Evolutionary conservation across 495 filamentous ascomycete genomes (phyloP).

Genomic region (Alectoria sarmentosa): DNA sequence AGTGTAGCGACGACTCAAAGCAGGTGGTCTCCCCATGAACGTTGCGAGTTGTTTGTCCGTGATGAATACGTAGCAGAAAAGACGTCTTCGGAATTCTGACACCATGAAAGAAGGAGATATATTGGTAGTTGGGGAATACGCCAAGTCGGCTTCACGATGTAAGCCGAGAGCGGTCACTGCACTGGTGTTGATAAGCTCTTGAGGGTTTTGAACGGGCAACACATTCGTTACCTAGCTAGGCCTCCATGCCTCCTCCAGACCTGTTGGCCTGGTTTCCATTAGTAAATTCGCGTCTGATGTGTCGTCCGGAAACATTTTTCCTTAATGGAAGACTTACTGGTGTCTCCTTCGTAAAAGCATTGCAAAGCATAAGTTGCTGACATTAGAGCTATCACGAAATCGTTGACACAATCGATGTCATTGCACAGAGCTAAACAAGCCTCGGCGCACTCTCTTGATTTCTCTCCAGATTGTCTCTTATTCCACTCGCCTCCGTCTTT

Average conservation of each 20-base stretch:
- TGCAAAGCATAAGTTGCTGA: conserved; percentile 40
- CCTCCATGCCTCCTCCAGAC: conserved; percentile 40
- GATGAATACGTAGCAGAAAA: conserved; percentile 48
- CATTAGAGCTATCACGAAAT: conserved; percentile 40
- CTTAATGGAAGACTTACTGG: conserved; percentile 35
- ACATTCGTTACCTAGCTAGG: not conserved
- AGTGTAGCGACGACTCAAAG: conserved; percentile 48
- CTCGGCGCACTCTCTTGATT: conserved; percentile 37
- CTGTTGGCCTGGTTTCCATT: conserved; percentile 34
- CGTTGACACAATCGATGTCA: conserved; percentile 41
- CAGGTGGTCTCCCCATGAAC: conserved; percentile 51
- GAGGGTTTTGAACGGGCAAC: too few species aligned
- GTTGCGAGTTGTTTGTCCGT: conserved; percentile 46
- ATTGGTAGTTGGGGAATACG: conserved; percentile 25
- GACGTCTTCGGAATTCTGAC: conserved; percentile 41
- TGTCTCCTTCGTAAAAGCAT: conserved; percentile 45
- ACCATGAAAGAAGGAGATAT: conserved; percentile 44
- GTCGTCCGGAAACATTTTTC: too few species aligned
- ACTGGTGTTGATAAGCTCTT: not conserved
- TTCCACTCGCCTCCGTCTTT: conserved; percentile 27
- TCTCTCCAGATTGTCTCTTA: conserved; percentile 29
- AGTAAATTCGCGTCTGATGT: too few species aligned
- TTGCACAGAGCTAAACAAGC: conserved; percentile 43
- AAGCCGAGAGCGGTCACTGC: conserved; percentile 49
- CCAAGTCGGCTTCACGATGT: conserved; percentile 43